A percentile compares a stretch with the other conserved stretches of the same genome.
Evolutionary conservation across 768 basidiomycete species (phyloP).

Genomic region (Trametes meyenii): DNA sequence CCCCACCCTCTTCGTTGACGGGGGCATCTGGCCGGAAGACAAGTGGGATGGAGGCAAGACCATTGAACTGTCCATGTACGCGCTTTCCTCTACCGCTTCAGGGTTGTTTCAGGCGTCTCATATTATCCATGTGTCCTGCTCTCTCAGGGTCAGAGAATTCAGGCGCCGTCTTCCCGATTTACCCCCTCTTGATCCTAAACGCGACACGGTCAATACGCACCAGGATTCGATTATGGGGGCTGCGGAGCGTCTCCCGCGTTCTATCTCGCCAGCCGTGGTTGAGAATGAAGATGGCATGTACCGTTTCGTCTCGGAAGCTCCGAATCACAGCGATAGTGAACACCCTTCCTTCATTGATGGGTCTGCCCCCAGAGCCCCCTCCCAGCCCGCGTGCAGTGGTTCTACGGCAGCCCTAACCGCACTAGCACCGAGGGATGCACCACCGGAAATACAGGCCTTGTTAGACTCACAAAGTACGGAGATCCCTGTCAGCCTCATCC

Average conservation of each 20-base stretch:
- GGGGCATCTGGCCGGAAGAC: constrained; percentile 19
- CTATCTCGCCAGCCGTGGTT: background rate
- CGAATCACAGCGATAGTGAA: background rate
- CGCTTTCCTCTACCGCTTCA: background rate
- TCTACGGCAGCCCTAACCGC: background rate
- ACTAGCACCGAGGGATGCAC: background rate
- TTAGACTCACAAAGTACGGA: background rate
- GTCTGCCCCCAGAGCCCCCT: background rate
- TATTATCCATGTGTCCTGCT: background rate
- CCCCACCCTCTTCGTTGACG: constrained; percentile 26
- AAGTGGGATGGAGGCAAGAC: constrained; percentile 15
- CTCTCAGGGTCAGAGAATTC: constrained; percentile 7
- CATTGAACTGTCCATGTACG: constrained; percentile 24
- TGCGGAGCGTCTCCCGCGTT: background rate
- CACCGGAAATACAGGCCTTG: constrained; percentile 8
- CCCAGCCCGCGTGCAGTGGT: background rate
- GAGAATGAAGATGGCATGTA: background rate
- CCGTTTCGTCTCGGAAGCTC: background rate
- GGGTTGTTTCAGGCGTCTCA: background rate
- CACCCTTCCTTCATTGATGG: background rate
- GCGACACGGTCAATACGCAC: no score
- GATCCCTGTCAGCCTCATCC: constrained; percentile 5
- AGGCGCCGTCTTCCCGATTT: background rate
- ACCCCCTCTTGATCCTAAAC: background rate
- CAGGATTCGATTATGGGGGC: background rate